Conservation (phyloP, 2,329 filamentous ascomycete genomes). For the Arthroderma sp. region DNA sequence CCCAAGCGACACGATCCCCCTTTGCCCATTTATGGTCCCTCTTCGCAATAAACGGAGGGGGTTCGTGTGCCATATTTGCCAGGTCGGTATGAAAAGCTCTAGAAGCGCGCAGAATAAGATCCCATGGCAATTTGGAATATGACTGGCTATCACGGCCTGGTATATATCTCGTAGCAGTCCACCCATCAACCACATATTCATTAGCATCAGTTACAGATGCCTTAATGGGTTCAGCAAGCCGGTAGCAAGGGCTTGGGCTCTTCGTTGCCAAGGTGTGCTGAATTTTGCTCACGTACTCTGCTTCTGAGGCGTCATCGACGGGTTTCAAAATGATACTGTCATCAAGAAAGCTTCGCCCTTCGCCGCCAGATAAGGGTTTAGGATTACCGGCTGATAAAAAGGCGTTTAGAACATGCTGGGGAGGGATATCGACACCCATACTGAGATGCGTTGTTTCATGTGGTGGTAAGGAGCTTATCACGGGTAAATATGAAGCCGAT, state of each 20-base stretch:
- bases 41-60: constrained; percentile 1
- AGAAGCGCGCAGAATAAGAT: constrained; percentile 3
- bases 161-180: constrained; percentile 4
- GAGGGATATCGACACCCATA: background rate
- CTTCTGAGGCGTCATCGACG: constrained; percentile 1
- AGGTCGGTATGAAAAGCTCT: constrained; percentile 6
- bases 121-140: background rate
- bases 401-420: constrained; percentile 1
- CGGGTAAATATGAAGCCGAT: no score
- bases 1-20: constrained; percentile 7
- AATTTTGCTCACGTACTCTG: constrained; percentile 2
- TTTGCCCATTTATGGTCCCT: constrained; percentile 6
- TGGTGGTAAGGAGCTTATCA: no score
- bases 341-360: constrained; percentile 4
- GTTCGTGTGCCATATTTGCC: background rate
- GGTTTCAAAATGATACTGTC: constrained; percentile 4
- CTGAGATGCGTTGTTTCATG: no score
- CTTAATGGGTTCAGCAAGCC: constrained; percentile 3
- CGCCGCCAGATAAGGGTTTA: constrained; percentile 5
- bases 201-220: background rate
- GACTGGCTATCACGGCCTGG: background rate
- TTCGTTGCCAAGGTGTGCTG: background rate
- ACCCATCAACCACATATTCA: constrained; percentile 4
- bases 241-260: background rate
- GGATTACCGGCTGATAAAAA: background rate